Conservation (phyloP, 2,329 filamentous ascomycete species). For the Phyllosticta paracitricarpa region DNA sequence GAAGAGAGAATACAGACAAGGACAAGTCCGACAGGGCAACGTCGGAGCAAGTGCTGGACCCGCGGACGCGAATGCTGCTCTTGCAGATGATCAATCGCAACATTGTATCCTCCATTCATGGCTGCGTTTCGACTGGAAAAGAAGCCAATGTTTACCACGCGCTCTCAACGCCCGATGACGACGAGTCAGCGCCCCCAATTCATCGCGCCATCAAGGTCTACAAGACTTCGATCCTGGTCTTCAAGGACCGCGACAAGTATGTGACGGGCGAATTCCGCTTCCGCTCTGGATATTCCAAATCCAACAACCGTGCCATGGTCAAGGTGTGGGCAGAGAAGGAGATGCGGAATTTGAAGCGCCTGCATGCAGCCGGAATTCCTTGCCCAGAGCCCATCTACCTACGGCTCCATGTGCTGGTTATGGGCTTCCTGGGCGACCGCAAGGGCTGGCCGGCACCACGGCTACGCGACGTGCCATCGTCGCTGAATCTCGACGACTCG, state of each 20-base stretch:
- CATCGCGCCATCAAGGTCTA: conserved; percentile 96
- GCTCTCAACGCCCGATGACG: conserved; percentile 49
- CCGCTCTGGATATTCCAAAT: conserved; percentile 82
- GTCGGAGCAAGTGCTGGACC: conserved; percentile 88
- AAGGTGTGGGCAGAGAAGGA: conserved; percentile 99
- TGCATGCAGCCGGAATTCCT: conserved; percentile 75
- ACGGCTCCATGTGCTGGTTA: conserved; percentile 88
- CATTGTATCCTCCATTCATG: conserved; percentile 82
- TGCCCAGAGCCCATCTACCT: conserved; percentile 84
- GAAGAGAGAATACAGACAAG: conserved; percentile 45
- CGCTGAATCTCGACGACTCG: conserved; percentile 39
- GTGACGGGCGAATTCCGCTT: conserved; percentile 92
- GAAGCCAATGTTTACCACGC: conserved; percentile 98
- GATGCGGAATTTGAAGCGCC: conserved; percentile 81
- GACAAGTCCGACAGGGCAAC: conserved; percentile 92
- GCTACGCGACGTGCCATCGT: conserved; percentile 73
- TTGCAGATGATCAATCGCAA: conserved; percentile 93
- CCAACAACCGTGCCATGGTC: conserved; percentile 92
- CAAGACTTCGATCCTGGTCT: conserved; percentile 94
- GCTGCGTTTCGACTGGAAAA: conserved; percentile 91
- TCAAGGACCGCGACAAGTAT: conserved; percentile 96
- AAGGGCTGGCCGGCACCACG: conserved; percentile 83
- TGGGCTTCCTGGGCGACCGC: conserved; percentile 82
- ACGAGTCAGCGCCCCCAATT: conserved; percentile 40
- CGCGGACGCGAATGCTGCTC: conserved; percentile 87